These are phyloP conservation scores for Spiraea crenata DNA, from an alignment of 331 rosid species.

Conservation along the genomic window DNA sequence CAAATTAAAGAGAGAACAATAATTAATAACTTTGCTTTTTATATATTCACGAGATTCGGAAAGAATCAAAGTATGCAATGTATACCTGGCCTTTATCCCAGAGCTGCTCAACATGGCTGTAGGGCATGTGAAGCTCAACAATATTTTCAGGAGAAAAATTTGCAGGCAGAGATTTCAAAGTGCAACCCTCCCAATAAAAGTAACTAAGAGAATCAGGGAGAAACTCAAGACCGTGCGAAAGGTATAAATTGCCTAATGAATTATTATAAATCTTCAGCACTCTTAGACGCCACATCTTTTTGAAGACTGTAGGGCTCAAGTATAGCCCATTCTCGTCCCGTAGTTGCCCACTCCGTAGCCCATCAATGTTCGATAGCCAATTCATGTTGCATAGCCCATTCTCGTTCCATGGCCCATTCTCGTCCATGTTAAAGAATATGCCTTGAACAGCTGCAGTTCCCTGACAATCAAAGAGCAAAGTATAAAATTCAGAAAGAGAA, in stretches of 20 bases:
- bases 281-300: slow-evolving; percentile 23
- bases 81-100: slow-evolving; percentile 17
- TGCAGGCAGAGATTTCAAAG: slow-evolving; percentile 35
- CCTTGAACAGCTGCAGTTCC: slow-evolving; percentile 1
- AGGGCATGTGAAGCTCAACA: slow-evolving; percentile 30
- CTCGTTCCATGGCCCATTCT: no score
- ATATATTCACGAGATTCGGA: not conserved
- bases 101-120: slow-evolving; percentile 6
- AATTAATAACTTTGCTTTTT: not conserved
- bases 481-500: no score
- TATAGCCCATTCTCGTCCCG: no score
- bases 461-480: slow-evolving; percentile 10
- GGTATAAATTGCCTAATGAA: no score
- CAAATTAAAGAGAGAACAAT: not conserved
- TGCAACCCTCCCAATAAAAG: slow-evolving; percentile 32
- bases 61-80: not conserved
- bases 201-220: slow-evolving; percentile 27
- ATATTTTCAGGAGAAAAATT: slow-evolving; percentile 26
- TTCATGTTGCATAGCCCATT: no score
- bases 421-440: not conserved
- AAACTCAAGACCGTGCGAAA: slow-evolving; percentile 9
- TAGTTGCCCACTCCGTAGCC: no score
- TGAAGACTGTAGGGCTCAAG: slow-evolving; percentile 15
- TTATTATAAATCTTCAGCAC: slow-evolving; percentile 29
- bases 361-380: no score